phyloP scores from a whole-genome alignment of 306 rosid genomes.

The Corylus heterophylla region DNA sequence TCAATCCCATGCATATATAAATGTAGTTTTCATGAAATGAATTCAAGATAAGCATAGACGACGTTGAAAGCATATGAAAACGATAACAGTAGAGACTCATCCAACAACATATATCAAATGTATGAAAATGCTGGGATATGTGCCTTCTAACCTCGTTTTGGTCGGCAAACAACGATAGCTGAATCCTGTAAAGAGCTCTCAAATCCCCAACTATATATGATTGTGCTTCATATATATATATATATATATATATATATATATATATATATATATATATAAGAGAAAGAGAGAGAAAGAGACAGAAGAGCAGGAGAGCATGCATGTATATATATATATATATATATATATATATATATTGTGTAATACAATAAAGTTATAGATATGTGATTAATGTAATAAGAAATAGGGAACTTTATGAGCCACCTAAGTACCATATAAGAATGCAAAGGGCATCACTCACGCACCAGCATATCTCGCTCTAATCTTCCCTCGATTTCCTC shows the following conservation, averaged over 20 bases:
- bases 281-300: background rate
- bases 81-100: background rate
- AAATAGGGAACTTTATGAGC: constrained; percentile 8
- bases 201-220: background rate
- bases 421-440: background rate
- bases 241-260: background rate
- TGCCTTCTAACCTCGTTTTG: constrained; percentile 5
- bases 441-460: background rate
- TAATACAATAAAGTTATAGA: background rate
- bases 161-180: background rate
- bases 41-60: no score
- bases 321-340: background rate
- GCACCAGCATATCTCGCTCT: constrained; percentile 45
- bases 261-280: background rate
- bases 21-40: background rate
- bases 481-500: constrained; percentile 70
- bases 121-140: background rate
- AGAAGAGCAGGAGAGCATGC: background rate
- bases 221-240: background rate
- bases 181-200: background rate
- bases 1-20: background rate
- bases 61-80: background rate
- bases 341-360: background rate
- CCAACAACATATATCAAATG: background rate
- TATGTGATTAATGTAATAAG: background rate